Conservation (phyloP, 805 yeast species). For the Cyberlindnera samutprakarnensis region DNA sequence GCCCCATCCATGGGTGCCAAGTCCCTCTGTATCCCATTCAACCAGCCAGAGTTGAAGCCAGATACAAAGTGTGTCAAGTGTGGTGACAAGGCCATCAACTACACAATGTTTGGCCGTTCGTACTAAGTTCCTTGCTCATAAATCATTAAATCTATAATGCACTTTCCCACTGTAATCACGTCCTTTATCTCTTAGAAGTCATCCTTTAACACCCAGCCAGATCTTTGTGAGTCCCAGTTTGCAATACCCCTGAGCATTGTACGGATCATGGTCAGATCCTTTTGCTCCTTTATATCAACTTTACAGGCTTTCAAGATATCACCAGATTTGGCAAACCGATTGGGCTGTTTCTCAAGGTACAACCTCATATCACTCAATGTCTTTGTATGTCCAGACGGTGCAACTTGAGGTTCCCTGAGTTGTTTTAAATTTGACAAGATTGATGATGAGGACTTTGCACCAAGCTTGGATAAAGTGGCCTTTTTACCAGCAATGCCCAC, state of each 20-base stretch:
- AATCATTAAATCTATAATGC: too few species aligned
- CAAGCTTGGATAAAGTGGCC: constrained; percentile 14
- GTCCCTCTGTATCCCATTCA: constrained; percentile 92
- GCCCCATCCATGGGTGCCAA: constrained; percentile 99
- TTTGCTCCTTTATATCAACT: constrained; percentile 35
- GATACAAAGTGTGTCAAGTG: constrained; percentile 88
- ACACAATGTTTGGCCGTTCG: constrained; percentile 96
- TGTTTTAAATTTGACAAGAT: constrained; percentile 42
- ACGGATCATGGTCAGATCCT: constrained; percentile 53
- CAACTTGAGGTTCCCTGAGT: constrained; percentile 21
- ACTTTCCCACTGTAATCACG: too few species aligned
- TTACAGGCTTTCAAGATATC: constrained; percentile 35
- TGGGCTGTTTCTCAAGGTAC: constrained; percentile 30
- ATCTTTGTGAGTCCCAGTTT: constrained; percentile 48
- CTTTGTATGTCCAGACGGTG: constrained; percentile 10
- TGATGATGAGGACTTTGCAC: constrained; percentile 34
- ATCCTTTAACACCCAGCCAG: constrained; percentile 60
- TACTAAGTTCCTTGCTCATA: too few species aligned
- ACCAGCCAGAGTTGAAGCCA: constrained; percentile 74
- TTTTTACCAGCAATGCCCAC: constrained; percentile 77
- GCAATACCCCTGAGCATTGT: constrained; percentile 65
- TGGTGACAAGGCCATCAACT: constrained; percentile 65
- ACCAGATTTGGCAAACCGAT: constrained; percentile 39
- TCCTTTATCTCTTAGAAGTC: constrained; percentile 35
- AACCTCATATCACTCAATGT: constrained; percentile 31